A percentile compares a stretch with the other conserved stretches of the same genome.
phyloP scores from a whole-genome alignment of 2,329 filamentous ascomycete genomes.

The Aspergillus flavus region DNA sequence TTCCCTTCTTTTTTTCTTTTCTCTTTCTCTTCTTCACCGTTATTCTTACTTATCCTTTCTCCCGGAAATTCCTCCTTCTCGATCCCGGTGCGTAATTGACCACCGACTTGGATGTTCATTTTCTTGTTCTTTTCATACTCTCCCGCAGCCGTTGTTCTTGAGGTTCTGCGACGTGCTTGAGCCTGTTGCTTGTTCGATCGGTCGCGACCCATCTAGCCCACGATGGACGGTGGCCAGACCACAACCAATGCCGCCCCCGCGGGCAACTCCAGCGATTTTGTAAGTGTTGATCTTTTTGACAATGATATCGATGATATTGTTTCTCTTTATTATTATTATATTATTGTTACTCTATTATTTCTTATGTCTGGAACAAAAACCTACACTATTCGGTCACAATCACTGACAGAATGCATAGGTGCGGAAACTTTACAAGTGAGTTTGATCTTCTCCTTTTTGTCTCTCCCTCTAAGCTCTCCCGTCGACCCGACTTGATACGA shows the following conservation, averaged over 20 bases:
- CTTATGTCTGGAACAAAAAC: neutral
- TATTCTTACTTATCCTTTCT: slow-evolving; percentile 4
- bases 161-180: slow-evolving; percentile 25
- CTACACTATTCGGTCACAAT: neutral
- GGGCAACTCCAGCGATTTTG: slow-evolving; percentile 95
- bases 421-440: slow-evolving; percentile 97
- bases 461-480: slow-evolving; percentile 4
- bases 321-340: slow-evolving; percentile 20
- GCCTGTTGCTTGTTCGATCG: slow-evolving; percentile 38
- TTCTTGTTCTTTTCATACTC: slow-evolving; percentile 6
- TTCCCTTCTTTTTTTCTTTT: slow-evolving; percentile 9
- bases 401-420: slow-evolving; percentile 61
- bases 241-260: slow-evolving; percentile 49
- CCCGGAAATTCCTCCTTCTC: neutral
- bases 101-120: slow-evolving; percentile 2
- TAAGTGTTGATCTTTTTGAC: slow-evolving; percentile 55
- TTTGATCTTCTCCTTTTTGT: slow-evolving; percentile 20
- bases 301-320: slow-evolving; percentile 17
- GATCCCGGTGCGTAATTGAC: neutral
- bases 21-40: slow-evolving; percentile 18
- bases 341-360: neutral
- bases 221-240: slow-evolving; percentile 50
- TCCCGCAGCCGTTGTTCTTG: slow-evolving; percentile 10
- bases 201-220: slow-evolving; percentile 44
- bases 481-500: neutral